Percentiles rank a stretch among this genome's conserved stretches.
phyloP scores from a whole-genome alignment of 208 protist genomes.

The Trypanosoma theileri region DNA sequence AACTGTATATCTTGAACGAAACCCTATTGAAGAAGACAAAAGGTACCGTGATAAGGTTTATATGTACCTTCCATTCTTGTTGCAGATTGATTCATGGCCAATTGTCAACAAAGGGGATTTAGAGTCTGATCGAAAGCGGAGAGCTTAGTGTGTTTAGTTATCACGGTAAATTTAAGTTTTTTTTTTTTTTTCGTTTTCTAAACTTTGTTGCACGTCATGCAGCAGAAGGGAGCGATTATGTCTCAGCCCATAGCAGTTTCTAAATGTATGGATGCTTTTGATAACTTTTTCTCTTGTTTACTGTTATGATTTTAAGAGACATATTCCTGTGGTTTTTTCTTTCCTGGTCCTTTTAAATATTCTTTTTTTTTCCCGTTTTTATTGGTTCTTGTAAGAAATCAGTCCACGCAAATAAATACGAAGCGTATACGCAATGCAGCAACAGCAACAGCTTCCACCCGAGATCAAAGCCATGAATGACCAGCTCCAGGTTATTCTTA shows the following conservation, averaged over 20 bases:
- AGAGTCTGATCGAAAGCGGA: conserved; percentile 62
- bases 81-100: conserved; percentile 88
- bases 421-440: background rate
- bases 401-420: background rate
- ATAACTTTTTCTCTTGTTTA: background rate
- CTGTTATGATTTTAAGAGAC: background rate
- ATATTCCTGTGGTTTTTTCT: background rate
- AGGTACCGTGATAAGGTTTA: conserved; percentile 90
- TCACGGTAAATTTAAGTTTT: conserved; percentile 1
- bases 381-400: background rate
- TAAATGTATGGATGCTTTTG: background rate
- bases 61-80: conserved; percentile 77
- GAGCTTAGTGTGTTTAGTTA: conserved; percentile 5
- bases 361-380: background rate
- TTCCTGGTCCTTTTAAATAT: background rate
- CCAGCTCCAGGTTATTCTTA: conserved; percentile 64
- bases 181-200: conserved; percentile 1
- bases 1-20: conserved; percentile 90
- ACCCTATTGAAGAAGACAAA: conserved; percentile 88
- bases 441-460: conserved; percentile 78
- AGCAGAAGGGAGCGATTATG: too few species aligned
- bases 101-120: conserved; percentile 84
- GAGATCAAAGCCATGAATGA: conserved; percentile 83
- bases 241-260: too few species aligned
- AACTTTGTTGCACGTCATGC: too few species aligned